These are phyloP conservation scores for Lactifluus volemus DNA, from an alignment of 768 basidiomycete genomes.

Conservation along the genomic window DNA sequence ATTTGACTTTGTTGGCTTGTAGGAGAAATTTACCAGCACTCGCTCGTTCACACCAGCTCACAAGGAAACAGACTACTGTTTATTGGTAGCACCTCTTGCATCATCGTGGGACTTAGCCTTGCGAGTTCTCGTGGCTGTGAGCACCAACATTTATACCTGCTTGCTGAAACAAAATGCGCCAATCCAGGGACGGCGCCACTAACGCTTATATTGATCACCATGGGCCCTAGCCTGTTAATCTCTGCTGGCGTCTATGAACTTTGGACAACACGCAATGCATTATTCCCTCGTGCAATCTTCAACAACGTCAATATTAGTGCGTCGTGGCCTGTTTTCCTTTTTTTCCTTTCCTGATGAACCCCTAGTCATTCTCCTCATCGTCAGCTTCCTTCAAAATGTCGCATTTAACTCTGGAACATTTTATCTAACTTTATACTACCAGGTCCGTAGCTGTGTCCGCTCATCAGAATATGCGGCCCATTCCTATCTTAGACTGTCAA, in stretches of 20 bases:
- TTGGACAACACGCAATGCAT: slow-evolving; percentile 53
- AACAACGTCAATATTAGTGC: slow-evolving; percentile 50
- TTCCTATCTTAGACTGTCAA: slow-evolving; percentile 47
- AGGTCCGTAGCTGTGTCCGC: slow-evolving; percentile 37
- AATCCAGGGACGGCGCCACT: slow-evolving; percentile 51
- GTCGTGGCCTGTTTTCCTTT: slow-evolving; percentile 18
- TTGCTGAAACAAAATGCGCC: neutral
- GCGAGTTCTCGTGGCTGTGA: slow-evolving; percentile 61
- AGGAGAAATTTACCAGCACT: slow-evolving; percentile 26
- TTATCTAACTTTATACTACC: slow-evolving; percentile 77
- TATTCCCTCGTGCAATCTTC: slow-evolving; percentile 65
- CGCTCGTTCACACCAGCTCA: slow-evolving; percentile 17
- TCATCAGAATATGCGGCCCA: neutral
- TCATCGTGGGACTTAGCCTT: slow-evolving; percentile 76
- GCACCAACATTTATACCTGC: slow-evolving; percentile 22
- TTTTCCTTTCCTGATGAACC: slow-evolving; percentile 7
- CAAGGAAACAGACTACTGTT: slow-evolving; percentile 48
- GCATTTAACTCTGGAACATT: slow-evolving; percentile 81
- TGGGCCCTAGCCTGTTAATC: slow-evolving; percentile 47
- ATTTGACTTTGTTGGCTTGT: slow-evolving; percentile 79
- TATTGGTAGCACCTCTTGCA: slow-evolving; percentile 62
- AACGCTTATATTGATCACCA: slow-evolving; percentile 50
- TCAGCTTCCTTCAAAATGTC: slow-evolving; percentile 75
- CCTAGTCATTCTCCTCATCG: slow-evolving; percentile 53
- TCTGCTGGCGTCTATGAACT: slow-evolving; percentile 61